Evolutionary conservation across 208 protist genomes (phyloP), one percentile per base, ranked within the genome.

Genomic region (Crithidia bombi): DNA sequence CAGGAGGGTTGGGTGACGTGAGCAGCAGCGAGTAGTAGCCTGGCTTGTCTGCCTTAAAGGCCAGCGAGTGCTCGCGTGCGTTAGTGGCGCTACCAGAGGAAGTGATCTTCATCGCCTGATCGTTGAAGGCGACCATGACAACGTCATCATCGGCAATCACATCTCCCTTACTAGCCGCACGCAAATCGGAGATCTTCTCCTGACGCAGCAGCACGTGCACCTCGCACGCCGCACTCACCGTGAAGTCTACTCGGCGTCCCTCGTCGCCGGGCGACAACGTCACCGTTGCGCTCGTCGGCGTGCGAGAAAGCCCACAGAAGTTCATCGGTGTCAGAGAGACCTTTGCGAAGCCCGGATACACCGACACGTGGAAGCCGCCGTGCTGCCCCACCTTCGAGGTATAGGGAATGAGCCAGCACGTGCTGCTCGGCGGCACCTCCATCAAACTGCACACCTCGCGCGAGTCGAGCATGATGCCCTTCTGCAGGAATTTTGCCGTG

Each of bases 401-500:
- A 81, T 93, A 92, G 25, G 91, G 91, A 25, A 96, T 74, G 39
- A 96, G 74, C 43, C 86, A 86, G 64, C 86, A 96, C 25, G 78
- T 87, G 19, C 76, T 65, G 65, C 49, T 89, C 15, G 88, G 58
- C 0, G 91, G 91, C 19, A 94, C 39, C 69, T 90, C 79, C 82
- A 94, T 87, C 58, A 89, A 25, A 19, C 65, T 80, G 61, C 88
- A 96, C 52, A 96, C 78, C 76, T 96, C 88, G 51, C 91, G 84
- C 14, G 91, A 85, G 69, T 96, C 87, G 21, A 96, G 79, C 86
- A 96, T 90, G 63, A 96, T 83, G 36, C 91, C 87, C 70, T 89
- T 93, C 52, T 96, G 86, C 26, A 96, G 56, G 69, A 94, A 96
- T 6, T 64, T 43, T 50, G 90, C 82, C 32, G 91, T 94, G 73